Evolutionary conservation across 2,329 filamentous ascomycete genomes (phyloP).

Genomic region (Fusarium sambucinum): DNA sequence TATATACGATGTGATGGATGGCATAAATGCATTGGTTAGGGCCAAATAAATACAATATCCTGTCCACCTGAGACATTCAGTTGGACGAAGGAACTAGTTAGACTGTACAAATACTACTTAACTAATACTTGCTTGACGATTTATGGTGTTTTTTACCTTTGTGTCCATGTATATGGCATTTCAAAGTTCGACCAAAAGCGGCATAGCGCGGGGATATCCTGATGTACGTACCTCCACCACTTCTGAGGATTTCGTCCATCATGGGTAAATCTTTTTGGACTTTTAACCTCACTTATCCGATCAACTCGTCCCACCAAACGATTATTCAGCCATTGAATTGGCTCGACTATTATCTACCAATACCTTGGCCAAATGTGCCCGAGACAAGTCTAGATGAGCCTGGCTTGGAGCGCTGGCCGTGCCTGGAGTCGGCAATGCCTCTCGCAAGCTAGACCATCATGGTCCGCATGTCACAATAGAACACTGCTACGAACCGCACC

Average conservation of each 20-base stretch:
- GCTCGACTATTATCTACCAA: constrained; percentile 1
- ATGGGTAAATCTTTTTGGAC: constrained; percentile 29
- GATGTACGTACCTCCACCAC: constrained; percentile 36
- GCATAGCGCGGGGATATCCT: constrained; percentile 6
- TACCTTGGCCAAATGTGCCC: constrained; percentile 41
- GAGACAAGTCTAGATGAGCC: constrained; percentile 51
- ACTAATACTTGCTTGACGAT: background rate
- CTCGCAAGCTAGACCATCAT: constrained; percentile 39
- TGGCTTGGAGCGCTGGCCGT: constrained; percentile 54
- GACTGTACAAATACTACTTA: background rate
- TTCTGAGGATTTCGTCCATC: constrained; percentile 31
- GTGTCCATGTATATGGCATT: background rate
- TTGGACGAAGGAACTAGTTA: background rate
- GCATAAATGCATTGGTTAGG: background rate
- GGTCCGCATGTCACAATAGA: constrained; percentile 26
- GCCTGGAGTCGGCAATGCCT: constrained; percentile 55
- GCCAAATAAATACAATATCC: background rate
- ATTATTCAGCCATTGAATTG: constrained; percentile 19
- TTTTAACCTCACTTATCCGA: constrained; percentile 6
- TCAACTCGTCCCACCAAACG: constrained; percentile 9
- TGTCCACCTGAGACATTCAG: background rate
- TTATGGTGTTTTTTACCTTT: background rate
- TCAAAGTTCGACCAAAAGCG: background rate
- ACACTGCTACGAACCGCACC: constrained; percentile 9
- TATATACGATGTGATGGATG: constrained; percentile 2